phyloP scores from a whole-genome alignment of 2,329 filamentous ascomycete genomes.

The Trichoderma pleuroti region DNA sequence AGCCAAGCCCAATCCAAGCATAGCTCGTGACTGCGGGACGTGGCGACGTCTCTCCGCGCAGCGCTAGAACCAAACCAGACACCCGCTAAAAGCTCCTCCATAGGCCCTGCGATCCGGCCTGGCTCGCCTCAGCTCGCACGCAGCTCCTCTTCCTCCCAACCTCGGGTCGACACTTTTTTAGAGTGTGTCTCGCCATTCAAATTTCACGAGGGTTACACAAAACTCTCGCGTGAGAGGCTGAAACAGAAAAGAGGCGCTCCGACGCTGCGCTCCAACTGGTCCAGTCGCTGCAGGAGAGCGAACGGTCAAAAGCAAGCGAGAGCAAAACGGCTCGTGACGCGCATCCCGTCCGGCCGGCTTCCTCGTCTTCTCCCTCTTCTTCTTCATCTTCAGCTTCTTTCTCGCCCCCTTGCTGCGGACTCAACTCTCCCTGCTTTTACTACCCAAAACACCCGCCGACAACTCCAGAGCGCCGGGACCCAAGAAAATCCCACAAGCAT shows the following conservation, averaged over 20 bases:
- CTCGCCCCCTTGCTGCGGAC: background rate
- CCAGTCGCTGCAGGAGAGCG: background rate
- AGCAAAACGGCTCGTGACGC: conserved; percentile 9
- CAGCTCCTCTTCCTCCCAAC: background rate
- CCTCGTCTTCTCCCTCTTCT: background rate
- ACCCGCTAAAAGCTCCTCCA: background rate
- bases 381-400: background rate
- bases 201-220: background rate
- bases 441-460: background rate
- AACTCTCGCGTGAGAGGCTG: background rate
- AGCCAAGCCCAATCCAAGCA: background rate
- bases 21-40: conserved; percentile 2
- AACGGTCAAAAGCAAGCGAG: background rate
- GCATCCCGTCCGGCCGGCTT: background rate
- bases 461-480: background rate
- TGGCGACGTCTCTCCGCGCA: background rate
- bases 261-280: background rate
- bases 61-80: conserved; percentile 17
- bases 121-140: background rate
- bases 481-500: background rate
- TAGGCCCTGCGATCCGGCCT: background rate
- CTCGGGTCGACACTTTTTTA: background rate
- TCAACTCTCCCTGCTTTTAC: background rate
- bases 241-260: background rate
- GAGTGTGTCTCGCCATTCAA: background rate